These are phyloP conservation scores for Durotheca rogersii DNA, from an alignment of 495 filamentous ascomycete species.

Conservation along the genomic window DNA sequence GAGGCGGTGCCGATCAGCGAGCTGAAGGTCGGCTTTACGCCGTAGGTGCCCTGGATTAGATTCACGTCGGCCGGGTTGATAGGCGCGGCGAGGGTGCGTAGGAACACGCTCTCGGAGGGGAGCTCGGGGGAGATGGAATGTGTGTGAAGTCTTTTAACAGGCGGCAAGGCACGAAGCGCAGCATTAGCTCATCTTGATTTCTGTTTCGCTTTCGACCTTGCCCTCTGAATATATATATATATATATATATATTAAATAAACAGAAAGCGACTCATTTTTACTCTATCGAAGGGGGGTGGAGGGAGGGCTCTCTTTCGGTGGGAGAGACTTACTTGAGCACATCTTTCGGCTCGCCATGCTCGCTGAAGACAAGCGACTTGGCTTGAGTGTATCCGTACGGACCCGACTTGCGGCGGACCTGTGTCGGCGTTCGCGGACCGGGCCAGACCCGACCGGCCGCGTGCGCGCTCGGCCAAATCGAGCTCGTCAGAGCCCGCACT, in stretches of 20 bases:
- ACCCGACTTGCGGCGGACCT: constrained; percentile 46
- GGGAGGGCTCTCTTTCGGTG: background rate
- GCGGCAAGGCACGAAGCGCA: background rate
- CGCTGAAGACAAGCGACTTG: constrained; percentile 81
- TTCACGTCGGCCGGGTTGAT: constrained; percentile 98
- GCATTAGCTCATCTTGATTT: constrained; percentile 12
- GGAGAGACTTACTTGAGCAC: constrained; percentile 63
- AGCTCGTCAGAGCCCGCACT: constrained; percentile 13
- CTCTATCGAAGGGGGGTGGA: background rate
- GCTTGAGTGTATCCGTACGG: constrained; percentile 96
- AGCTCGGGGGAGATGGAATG: constrained; percentile 79
- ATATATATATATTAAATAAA: too few relatives aligned
- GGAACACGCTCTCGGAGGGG: constrained; percentile 66
- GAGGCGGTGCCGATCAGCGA: constrained; percentile 68
- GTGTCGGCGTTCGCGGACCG: constrained; percentile 4
- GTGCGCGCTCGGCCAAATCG: constrained; percentile 14
- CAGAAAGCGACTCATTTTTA: too few relatives aligned
- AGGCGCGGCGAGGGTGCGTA: constrained; percentile 75
- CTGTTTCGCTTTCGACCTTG: too few relatives aligned
- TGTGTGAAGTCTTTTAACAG: constrained; percentile 72
- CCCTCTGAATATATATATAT: too few relatives aligned
- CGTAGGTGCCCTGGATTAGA: constrained; percentile 92
- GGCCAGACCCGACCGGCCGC: background rate
- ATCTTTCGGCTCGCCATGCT: constrained; percentile 81
- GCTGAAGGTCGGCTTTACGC: constrained; percentile 73